phyloP scores from a whole-genome alignment of 1,284 basidiomycete genomes.

The Rhodotorula sp. region DNA sequence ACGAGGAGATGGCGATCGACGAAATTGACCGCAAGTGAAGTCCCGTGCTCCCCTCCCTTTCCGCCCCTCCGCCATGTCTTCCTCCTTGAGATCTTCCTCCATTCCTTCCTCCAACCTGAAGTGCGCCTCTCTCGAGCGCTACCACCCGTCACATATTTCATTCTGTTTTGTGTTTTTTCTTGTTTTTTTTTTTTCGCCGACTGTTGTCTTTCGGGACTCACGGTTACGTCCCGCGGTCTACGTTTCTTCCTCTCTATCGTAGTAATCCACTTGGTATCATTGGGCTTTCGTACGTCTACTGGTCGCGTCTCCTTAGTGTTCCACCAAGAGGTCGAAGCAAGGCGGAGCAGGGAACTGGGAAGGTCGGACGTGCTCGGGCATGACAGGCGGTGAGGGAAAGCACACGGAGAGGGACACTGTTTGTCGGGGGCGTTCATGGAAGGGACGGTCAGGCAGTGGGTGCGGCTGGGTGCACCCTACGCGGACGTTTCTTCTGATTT shows the following conservation, averaged over 20 bases:
- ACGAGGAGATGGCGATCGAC: constrained; percentile 7
- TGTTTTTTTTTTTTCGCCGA: not conserved
- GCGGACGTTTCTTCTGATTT: too few species aligned
- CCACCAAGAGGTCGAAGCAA: too few species aligned
- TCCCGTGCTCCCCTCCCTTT: not conserved
- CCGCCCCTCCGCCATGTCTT: not conserved
- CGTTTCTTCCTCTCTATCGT: not conserved
- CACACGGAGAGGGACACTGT: too few species aligned
- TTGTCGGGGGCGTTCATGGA: too few species aligned
- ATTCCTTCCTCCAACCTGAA: not conserved
- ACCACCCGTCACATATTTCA: too few species aligned
- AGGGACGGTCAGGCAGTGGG: too few species aligned
- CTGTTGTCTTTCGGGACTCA: constrained; percentile 3
- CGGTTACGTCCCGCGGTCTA: not conserved
- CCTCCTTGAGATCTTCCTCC: not conserved
- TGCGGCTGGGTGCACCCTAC: too few species aligned
- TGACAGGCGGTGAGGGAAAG: too few species aligned
- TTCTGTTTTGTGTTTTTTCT: not conserved
- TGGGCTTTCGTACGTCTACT: too few species aligned
- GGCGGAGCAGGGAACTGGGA: too few species aligned
- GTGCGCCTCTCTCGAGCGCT: not conserved
- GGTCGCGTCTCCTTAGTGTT: too few species aligned
- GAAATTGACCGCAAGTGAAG: constrained; percentile 5
- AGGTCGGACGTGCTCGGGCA: too few species aligned
- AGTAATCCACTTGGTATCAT: not conserved